Evolutionary conservation across 805 yeast species (phyloP), one percentile per base, ranked within the genome.

Genomic region (Zygosaccharomyces pseudorouxii): DNA sequence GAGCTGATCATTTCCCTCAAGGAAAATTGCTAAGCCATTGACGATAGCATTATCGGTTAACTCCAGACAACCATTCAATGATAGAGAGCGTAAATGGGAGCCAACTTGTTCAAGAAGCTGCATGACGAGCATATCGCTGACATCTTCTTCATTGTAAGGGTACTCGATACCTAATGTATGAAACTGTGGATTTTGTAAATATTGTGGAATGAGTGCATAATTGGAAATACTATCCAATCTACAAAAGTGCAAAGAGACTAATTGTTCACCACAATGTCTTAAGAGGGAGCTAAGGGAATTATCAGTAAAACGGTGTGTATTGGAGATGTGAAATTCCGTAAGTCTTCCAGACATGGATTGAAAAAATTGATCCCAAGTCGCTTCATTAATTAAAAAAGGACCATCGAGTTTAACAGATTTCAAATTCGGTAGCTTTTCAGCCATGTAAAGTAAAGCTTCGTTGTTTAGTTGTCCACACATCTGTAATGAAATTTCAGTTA

Each of bases 401-500:
- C 99, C 99, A 65, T 92, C 90, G 31, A 93, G 68, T n/a, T 76
- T 70, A 6, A 92, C 48, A 11, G 78, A 72, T 12, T 65, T 71
- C 41, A 93, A 70, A 27, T 76, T 67, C 0, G 69, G 68, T 37
- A 92, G 70, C 53, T 86, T 82, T 8, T 79, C 70, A 4, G 79
- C 76, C 51, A 77, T 79, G 61, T 88, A 85, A 14, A 71, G 62
- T 50, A 93, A 64, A 49, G 85, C 84, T 53, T 84, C 89, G 62
- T 86, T 86, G 57, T 85, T 89, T 36, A 93, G 69, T 56, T 86
- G 90, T 4, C 99, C 99, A 71, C 98, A 92, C 97, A 90, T 92
- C 50, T 81, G 80, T 39, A 93, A 70, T 0, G 83, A 83, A 38
- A 93, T 64, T 1, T 73, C 65, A 54, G 78, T 81, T 3, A 93